Percentiles rank a stretch among this genome's conserved stretches.
Evolutionary conservation across 768 basidiomycete species (phyloP).

Genomic region (Suillus cothurnatus): DNA sequence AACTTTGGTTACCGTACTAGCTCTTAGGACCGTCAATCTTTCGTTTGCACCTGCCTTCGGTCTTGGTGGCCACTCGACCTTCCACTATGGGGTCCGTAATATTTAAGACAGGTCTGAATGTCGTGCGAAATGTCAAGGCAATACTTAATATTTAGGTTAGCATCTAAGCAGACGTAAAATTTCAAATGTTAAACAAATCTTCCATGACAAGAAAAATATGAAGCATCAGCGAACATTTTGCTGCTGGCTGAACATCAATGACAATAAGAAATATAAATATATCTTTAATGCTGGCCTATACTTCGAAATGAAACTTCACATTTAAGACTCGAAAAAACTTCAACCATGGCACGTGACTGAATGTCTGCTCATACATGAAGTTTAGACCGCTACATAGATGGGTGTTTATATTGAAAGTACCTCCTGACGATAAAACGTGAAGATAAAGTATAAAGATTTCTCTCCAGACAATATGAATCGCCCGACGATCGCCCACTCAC

Average conservation of each 20-base stretch:
- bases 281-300: neutral
- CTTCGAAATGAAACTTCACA: neutral
- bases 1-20: too few relatives aligned
- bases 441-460: neutral
- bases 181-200: neutral
- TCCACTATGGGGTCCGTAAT: neutral
- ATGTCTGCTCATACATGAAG: neutral
- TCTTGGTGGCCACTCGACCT: neutral
- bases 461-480: neutral
- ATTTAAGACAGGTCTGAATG: neutral
- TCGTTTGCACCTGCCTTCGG: neutral
- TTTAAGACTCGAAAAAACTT: neutral
- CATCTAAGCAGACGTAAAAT: neutral
- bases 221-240: neutral
- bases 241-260: too few relatives aligned
- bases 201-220: neutral
- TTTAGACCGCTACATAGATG: neutral
- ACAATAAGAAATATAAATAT: conserved; percentile 1
- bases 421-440: neutral
- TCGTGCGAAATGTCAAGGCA: too few relatives aligned
- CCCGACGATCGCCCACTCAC: neutral
- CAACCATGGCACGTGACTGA: neutral
- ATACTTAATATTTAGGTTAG: neutral
- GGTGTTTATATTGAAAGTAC: neutral
- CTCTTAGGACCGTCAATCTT: neutral